phyloP scores from a whole-genome alignment of 2,329 filamentous ascomycete species.

The Coccinonectria pachysandricola region DNA sequence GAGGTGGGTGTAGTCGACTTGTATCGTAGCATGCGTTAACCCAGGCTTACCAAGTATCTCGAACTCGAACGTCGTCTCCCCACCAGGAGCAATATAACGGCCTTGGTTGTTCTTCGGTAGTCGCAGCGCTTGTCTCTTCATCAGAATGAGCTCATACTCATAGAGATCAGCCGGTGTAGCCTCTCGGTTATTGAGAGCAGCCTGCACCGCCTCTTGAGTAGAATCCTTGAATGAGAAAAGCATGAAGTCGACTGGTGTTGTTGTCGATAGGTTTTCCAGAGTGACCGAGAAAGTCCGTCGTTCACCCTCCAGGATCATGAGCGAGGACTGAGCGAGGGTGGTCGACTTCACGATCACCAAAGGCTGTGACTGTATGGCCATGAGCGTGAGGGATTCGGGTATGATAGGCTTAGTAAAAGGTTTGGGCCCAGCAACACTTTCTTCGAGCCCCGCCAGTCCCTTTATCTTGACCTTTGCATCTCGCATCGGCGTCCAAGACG shows the following conservation, averaged over 20 bases:
- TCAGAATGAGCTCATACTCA: conserved; percentile 73
- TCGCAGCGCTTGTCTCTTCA: conserved; percentile 60
- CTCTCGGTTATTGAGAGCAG: conserved; percentile 65
- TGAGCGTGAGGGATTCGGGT: conserved; percentile 48
- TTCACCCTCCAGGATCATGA: conserved; percentile 93
- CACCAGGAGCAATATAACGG: conserved; percentile 55
- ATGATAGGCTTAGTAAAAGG: conserved; percentile 33
- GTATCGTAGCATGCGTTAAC: conserved; percentile 65
- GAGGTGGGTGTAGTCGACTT: conserved; percentile 80
- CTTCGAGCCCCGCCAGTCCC: conserved; percentile 50
- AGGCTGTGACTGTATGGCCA: conserved; percentile 72
- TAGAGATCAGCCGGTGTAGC: conserved; percentile 70
- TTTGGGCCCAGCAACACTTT: conserved; percentile 28
- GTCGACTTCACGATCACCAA: conserved; percentile 64
- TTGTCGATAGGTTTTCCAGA: conserved; percentile 67
- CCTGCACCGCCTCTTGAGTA: conserved; percentile 65
- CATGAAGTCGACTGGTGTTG: conserved; percentile 71
- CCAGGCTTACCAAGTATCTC: conserved; percentile 82
- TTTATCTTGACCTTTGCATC: conserved; percentile 68
- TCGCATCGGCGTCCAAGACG: conserved; percentile 61
- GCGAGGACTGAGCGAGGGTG: conserved; percentile 69
- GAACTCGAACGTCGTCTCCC: conserved; percentile 63
- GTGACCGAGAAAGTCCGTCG: conserved; percentile 66
- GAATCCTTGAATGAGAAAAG: conserved; percentile 87
- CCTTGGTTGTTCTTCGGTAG: conserved; percentile 41